Evolutionary conservation across 441 rosid genomes (phyloP).

Genomic region (Croton laevigatus): DNA sequence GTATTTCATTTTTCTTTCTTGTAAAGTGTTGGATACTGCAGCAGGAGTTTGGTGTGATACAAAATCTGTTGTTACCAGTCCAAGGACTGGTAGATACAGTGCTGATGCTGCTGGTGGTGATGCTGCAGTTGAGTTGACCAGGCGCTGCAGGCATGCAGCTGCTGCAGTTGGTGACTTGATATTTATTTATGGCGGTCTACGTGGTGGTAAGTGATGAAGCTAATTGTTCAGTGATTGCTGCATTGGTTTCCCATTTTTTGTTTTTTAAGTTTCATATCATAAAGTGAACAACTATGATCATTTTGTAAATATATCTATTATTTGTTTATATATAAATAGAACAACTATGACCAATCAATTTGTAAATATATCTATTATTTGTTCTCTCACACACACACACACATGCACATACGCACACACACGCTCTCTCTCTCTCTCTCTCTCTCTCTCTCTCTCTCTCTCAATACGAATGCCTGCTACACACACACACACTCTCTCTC

Average conservation of each 20-base stretch:
- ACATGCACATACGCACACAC: too few relatives aligned
- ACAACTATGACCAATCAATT: too few relatives aligned
- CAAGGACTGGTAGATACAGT: slow-evolving; percentile 89
- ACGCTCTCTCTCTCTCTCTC: too few relatives aligned
- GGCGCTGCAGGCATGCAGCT: slow-evolving; percentile 99
- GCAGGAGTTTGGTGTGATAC: slow-evolving; percentile 99
- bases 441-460: too few relatives aligned
- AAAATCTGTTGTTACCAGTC: slow-evolving; percentile 93
- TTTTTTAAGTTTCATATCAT: not conserved
- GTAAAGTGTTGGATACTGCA: slow-evolving; percentile 94
- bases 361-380: too few relatives aligned
- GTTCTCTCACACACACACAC: too few relatives aligned
- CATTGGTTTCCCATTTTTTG: not conserved
- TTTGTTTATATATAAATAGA: too few relatives aligned
- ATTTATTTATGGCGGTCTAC: slow-evolving; percentile 97
- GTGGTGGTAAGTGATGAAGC: slow-evolving; percentile 69
- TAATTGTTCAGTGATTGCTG: not conserved
- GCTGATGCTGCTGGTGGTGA: slow-evolving; percentile 99
- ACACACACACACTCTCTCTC: too few relatives aligned
- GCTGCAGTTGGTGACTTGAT: slow-evolving; percentile 96
- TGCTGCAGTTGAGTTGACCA: slow-evolving; percentile 94
- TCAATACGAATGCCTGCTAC: too few relatives aligned
- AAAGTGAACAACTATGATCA: not conserved
- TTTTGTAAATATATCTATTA: not conserved
- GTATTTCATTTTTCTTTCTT: slow-evolving; percentile 23